A percentile compares a stretch with the other conserved stretches of the same genome.
Conservation (phyloP, 805 yeast genomes). For the Ogataea glucozyma region DNA sequence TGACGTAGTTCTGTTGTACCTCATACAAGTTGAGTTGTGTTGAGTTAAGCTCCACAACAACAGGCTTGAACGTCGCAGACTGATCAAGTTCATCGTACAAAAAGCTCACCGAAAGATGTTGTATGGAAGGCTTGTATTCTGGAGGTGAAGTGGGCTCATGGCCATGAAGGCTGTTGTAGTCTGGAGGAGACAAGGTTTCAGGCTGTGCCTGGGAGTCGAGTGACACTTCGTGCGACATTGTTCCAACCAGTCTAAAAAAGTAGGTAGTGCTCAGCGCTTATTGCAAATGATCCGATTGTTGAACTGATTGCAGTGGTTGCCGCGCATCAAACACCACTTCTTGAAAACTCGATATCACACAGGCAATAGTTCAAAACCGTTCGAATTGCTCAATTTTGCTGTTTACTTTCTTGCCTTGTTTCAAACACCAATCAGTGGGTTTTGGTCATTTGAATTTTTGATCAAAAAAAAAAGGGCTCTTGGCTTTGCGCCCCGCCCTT, state of each 20-base stretch:
- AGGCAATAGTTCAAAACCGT: background rate
- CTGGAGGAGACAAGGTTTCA: slow-evolving; percentile 6
- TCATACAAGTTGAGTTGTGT: slow-evolving; percentile 33
- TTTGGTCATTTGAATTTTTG: background rate
- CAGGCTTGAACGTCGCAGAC: slow-evolving; percentile 22
- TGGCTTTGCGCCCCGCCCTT: slow-evolving; percentile 1
- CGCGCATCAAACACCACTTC: background rate
- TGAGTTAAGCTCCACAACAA: slow-evolving; percentile 34
- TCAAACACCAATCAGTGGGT: background rate
- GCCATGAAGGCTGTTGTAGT: slow-evolving; percentile 6
- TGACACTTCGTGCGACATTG: too few relatives aligned
- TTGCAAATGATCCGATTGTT: too few relatives aligned
- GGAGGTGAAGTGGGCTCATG: slow-evolving; percentile 17
- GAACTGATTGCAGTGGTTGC: too few relatives aligned
- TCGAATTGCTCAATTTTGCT: background rate
- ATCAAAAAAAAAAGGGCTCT: background rate
- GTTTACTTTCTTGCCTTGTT: background rate
- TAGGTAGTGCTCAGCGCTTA: too few relatives aligned
- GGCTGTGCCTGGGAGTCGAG: too few relatives aligned
- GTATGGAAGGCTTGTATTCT: slow-evolving; percentile 28
- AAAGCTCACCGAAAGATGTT: slow-evolving; percentile 29
- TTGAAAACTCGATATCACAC: too few relatives aligned
- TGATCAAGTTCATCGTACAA: slow-evolving; percentile 16
- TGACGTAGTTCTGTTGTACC: slow-evolving; percentile 16
- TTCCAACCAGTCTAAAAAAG: too few relatives aligned